These are phyloP conservation scores for Parathielavia hyrcaniae DNA, from an alignment of 495 filamentous ascomycete species.

Conservation along the genomic window DNA sequence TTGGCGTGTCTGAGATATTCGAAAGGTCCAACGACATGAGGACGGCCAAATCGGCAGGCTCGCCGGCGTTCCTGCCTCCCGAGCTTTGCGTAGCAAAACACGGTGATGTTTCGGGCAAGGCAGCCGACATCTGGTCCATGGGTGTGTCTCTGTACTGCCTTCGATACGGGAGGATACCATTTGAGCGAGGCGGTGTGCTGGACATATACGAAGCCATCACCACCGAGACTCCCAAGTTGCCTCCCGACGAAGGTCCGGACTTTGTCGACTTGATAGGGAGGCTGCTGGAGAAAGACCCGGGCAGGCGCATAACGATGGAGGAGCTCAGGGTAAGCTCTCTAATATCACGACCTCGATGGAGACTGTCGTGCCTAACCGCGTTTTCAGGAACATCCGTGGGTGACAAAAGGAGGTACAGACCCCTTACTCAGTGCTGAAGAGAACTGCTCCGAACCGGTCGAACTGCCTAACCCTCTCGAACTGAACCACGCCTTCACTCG, in stretches of 20 bases:
- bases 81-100: slow-evolving; percentile 87
- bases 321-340: slow-evolving; percentile 62
- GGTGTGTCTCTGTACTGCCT: slow-evolving; percentile 92
- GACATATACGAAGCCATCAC: slow-evolving; percentile 88
- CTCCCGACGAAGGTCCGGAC: slow-evolving; percentile 50
- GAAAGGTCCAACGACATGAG: slow-evolving; percentile 83
- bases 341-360: not conserved
- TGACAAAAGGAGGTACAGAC: slow-evolving; percentile 76
- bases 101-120: slow-evolving; percentile 79
- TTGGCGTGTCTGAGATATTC: slow-evolving; percentile 98
- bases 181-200: slow-evolving; percentile 67
- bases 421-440: slow-evolving; percentile 74
- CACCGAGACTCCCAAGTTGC: slow-evolving; percentile 48
- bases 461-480: slow-evolving; percentile 79
- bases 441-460: slow-evolving; percentile 75
- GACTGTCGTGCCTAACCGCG: not conserved
- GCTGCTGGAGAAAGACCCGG: slow-evolving; percentile 70
- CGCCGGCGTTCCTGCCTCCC: slow-evolving; percentile 89
- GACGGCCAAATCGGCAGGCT: slow-evolving; percentile 90
- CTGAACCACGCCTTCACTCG: slow-evolving; percentile 84
- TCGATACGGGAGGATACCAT: slow-evolving; percentile 80
- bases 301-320: slow-evolving; percentile 72
- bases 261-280: slow-evolving; percentile 62
- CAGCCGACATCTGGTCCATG: slow-evolving; percentile 98
- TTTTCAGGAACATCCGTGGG: slow-evolving; percentile 82